Percentiles rank a stretch among this genome's conserved stretches.
Evolutionary conservation across 352 stramenopile species (phyloP).

Genomic region (Pythium phragmitis): DNA sequence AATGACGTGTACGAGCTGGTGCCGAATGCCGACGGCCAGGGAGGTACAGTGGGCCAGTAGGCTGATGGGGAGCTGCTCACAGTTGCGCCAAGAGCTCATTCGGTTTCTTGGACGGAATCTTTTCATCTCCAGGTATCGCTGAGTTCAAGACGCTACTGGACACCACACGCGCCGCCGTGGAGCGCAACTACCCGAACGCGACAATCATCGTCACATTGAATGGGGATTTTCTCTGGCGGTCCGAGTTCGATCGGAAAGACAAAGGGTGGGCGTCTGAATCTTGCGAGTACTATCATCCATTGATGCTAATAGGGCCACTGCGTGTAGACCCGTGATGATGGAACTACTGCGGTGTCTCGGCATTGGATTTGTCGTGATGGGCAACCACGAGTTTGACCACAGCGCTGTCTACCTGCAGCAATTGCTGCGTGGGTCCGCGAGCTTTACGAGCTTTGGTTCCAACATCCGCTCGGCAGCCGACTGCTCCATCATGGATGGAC

Average conservation of each 20-base stretch:
- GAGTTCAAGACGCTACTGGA: constrained; percentile 57
- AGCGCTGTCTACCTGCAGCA: constrained; percentile 37
- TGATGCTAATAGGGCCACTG: not conserved
- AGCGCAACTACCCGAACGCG: constrained; percentile 20
- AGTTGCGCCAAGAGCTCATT: not conserved
- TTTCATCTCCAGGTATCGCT: constrained; percentile 34
- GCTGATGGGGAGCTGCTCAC: not conserved
- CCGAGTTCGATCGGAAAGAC: constrained; percentile 56
- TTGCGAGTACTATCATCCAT: not conserved
- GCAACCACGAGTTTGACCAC: constrained; percentile 84
- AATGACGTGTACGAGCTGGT: constrained; percentile 78
- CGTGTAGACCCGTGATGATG: constrained; percentile 61
- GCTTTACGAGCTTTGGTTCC: constrained; percentile 58
- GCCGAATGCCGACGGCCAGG: constrained; percentile 34
- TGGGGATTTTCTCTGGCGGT: constrained; percentile 71
- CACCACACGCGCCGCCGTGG: constrained; percentile 23
- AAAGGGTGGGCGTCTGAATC: constrained; percentile 47
- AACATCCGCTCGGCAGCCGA: constrained; percentile 45
- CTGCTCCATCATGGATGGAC: constrained; percentile 34
- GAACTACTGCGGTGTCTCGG: constrained; percentile 49
- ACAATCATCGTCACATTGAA: constrained; percentile 65
- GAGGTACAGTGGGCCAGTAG: constrained; percentile 1
- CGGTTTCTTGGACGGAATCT: not conserved
- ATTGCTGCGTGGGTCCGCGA: constrained; percentile 32
- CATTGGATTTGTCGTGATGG: constrained; percentile 68